phyloP scores from a whole-genome alignment of 495 filamentous ascomycete genomes.

The Podospora bellae-mahoneyi region DNA sequence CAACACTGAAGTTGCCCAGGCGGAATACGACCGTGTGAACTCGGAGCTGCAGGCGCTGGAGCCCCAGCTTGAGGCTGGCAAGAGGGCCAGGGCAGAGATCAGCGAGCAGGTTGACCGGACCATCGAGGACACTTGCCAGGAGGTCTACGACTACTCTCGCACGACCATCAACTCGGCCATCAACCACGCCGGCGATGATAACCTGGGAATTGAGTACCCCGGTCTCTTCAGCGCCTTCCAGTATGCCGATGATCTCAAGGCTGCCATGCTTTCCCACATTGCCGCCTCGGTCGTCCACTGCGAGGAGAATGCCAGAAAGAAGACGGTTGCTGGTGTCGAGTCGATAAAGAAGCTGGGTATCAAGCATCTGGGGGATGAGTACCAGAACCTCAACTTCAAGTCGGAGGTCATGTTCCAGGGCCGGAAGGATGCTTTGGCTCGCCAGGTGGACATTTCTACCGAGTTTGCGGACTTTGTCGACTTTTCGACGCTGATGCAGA shows the following conservation, averaged over 20 bases:
- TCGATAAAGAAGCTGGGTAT: slow-evolving; percentile 84
- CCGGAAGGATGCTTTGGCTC: slow-evolving; percentile 71
- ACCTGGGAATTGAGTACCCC: slow-evolving; percentile 80
- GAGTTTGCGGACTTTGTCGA: slow-evolving; percentile 95
- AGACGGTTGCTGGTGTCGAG: slow-evolving; percentile 78
- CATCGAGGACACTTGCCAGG: slow-evolving; percentile 79
- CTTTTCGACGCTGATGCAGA: slow-evolving; percentile 71
- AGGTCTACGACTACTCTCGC: slow-evolving; percentile 80
- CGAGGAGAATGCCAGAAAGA: slow-evolving; percentile 77
- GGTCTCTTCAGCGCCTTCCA: slow-evolving; percentile 81
- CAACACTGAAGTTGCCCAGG: slow-evolving; percentile 80
- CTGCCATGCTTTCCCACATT: slow-evolving; percentile 86
- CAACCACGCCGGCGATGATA: slow-evolving; percentile 64
- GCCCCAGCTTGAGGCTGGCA: slow-evolving; percentile 77
- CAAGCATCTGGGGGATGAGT: slow-evolving; percentile 83
- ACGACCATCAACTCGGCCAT: slow-evolving; percentile 69
- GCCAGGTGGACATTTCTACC: slow-evolving; percentile 80
- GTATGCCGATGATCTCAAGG: slow-evolving; percentile 89
- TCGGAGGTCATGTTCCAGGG: slow-evolving; percentile 89
- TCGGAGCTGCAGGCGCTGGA: slow-evolving; percentile 78
- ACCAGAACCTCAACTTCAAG: slow-evolving; percentile 77
- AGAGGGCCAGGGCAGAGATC: slow-evolving; percentile 76
- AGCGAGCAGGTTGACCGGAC: slow-evolving; percentile 74
- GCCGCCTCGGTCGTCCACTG: slow-evolving; percentile 70
- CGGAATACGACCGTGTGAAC: slow-evolving; percentile 80